Conservation (phyloP, 2,329 filamentous ascomycete species). For the Cladosporium sp. region DNA sequence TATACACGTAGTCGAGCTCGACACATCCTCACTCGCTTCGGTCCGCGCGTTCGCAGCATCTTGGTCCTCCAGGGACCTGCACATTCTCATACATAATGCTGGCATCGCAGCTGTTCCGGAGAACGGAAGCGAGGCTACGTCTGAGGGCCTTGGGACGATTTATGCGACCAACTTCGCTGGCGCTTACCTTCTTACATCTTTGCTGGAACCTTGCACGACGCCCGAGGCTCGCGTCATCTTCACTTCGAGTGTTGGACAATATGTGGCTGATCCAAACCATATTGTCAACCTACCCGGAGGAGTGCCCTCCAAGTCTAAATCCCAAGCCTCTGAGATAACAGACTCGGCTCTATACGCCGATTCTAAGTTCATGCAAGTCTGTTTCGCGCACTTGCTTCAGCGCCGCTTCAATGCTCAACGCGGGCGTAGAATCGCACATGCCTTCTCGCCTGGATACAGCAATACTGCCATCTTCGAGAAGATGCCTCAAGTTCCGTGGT, state of each 20-base stretch:
- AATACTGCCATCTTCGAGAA: conserved; percentile 15
- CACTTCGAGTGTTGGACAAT: conserved; percentile 17
- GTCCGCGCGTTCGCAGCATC: conserved; percentile 21
- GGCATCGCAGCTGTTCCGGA: conserved; percentile 23
- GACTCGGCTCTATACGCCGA: conserved; percentile 12
- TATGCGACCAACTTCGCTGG: conserved; percentile 23
- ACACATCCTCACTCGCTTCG: conserved; percentile 16
- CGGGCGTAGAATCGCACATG: conserved; percentile 5
- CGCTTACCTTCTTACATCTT: conserved; percentile 19
- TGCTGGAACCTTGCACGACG: conserved; percentile 17
- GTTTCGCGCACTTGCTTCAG: conserved; percentile 13
- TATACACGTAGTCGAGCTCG: conserved; percentile 25
- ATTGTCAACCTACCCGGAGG: not conserved
- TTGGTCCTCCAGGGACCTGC: conserved; percentile 27
- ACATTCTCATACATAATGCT: conserved; percentile 36
- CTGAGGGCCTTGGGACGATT: conserved; percentile 18
- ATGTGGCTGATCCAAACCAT: conserved; percentile 4
- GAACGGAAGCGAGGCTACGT: conserved; percentile 11
- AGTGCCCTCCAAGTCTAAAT: not conserved
- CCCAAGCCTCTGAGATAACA: not conserved
- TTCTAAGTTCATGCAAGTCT: conserved; percentile 18
- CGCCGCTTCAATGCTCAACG: conserved; percentile 10
- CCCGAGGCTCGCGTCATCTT: conserved; percentile 17
- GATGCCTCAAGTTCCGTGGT: conserved; percentile 1
- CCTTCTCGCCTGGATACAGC: conserved; percentile 16